Conservation (phyloP, 441 rosid species). For the Metrosideros polymorpha region DNA sequence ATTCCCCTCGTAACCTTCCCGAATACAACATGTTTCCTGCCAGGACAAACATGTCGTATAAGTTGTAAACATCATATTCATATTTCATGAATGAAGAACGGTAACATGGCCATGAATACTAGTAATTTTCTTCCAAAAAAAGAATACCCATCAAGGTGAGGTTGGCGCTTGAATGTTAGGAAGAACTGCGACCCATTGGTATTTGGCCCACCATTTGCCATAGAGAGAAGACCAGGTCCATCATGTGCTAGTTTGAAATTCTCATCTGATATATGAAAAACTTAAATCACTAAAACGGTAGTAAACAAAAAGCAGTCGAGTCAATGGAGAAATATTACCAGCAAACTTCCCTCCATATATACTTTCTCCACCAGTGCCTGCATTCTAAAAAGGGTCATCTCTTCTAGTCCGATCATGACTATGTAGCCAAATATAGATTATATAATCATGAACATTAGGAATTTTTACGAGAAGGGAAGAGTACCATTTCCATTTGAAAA, state of each 20-base stretch:
- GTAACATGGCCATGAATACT: not conserved
- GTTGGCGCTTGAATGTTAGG: constrained; percentile 67
- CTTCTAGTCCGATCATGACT: constrained; percentile 34
- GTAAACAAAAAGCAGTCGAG: not conserved
- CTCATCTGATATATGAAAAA: constrained; percentile 50
- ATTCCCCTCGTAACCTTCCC: constrained; percentile 84
- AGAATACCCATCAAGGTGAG: constrained; percentile 85
- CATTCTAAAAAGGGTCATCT: constrained; percentile 56
- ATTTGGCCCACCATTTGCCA: constrained; percentile 95
- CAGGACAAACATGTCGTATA: not conserved
- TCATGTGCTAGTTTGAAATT: constrained; percentile 74
- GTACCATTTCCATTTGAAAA: constrained; percentile 94
- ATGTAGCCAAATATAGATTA: constrained; percentile 29
- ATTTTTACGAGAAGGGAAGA: constrained; percentile 13
- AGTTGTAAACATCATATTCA: not conserved
- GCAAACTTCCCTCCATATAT: constrained; percentile 93
- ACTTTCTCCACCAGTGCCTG: constrained; percentile 99
- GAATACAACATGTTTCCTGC: constrained; percentile 95
- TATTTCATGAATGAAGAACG: not conserved
- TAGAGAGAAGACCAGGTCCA: constrained; percentile 80
- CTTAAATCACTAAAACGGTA: not conserved
- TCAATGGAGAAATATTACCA: constrained; percentile 30
- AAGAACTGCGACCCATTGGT: constrained; percentile 97
- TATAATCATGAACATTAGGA: constrained; percentile 14
- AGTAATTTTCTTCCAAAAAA: not conserved